Percentiles rank a stretch among this genome's conserved stretches.
Conservation (phyloP, 129 eudicot species). For the Lactuca saligna region DNA sequence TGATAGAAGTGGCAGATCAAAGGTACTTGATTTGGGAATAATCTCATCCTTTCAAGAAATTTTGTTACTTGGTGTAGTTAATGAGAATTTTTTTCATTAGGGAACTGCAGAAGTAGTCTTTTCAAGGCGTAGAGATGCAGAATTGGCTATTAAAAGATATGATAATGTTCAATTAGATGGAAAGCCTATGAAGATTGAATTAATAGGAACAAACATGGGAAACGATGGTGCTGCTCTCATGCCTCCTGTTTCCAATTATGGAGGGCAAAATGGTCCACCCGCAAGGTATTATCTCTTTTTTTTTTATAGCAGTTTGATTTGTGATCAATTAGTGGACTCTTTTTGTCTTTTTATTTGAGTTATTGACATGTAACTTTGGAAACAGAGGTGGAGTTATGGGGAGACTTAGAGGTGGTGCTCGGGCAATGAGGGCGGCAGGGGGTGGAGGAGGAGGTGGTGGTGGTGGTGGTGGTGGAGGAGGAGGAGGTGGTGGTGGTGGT, state of each 20-base stretch:
- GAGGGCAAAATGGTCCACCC: constrained; percentile 37
- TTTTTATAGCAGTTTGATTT: not conserved
- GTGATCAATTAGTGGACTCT: not conserved
- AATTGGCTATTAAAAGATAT: constrained; percentile 51
- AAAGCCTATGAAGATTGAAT: constrained; percentile 56
- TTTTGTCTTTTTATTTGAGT: not conserved
- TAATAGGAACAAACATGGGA: constrained; percentile 38
- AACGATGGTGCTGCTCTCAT: constrained; percentile 21
- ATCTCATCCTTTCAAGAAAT: constrained; percentile 20
- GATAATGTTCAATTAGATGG: constrained; percentile 54
- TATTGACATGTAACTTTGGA: constrained; percentile 4
- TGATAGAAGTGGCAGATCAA: constrained; percentile 63
- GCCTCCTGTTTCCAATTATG: constrained; percentile 16
- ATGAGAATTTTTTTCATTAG: constrained; percentile 29
- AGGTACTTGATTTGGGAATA: constrained; percentile 38
- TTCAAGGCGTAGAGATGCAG: constrained; percentile 54
- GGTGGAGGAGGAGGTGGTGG: constrained; percentile 20
- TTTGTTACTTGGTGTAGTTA: constrained; percentile 10
- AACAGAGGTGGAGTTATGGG: constrained; percentile 48
- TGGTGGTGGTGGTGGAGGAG: constrained; percentile 14
- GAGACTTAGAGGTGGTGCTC: constrained; percentile 41
- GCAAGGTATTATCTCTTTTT: constrained; percentile 30
- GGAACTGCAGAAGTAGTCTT: constrained; percentile 61
- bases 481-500: constrained; percentile 11
- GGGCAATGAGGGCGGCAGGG: constrained; percentile 33